Evolutionary conservation across 805 yeast genomes (phyloP).

Genomic region (Starmerella sirachaensis): DNA sequence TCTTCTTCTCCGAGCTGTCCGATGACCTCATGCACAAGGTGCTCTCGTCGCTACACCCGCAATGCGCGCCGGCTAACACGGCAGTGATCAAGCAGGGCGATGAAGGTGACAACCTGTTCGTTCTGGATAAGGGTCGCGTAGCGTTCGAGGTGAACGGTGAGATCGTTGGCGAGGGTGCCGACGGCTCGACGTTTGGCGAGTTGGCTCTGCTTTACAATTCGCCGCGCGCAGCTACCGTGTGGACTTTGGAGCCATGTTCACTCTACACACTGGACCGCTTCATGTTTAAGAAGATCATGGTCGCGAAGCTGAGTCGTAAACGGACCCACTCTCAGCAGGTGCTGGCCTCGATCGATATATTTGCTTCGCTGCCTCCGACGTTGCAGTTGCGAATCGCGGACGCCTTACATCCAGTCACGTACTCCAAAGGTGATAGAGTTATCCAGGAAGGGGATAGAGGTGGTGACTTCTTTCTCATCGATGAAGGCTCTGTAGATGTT

Average conservation of each 20-base stretch:
- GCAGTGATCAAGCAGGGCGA: slow-evolving; percentile 82
- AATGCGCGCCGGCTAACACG: slow-evolving; percentile 43
- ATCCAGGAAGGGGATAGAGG: slow-evolving; percentile 81
- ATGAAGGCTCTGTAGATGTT: slow-evolving; percentile 75
- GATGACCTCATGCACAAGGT: slow-evolving; percentile 64
- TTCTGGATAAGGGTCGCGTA: slow-evolving; percentile 73
- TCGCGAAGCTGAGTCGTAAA: slow-evolving; percentile 83
- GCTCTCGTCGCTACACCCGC: slow-evolving; percentile 72
- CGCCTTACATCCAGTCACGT: slow-evolving; percentile 71
- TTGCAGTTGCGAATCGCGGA: slow-evolving; percentile 90
- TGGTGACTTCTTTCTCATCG: slow-evolving; percentile 60
- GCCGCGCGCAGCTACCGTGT: slow-evolving; percentile 92
- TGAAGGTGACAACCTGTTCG: slow-evolving; percentile 85
- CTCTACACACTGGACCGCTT: slow-evolving; percentile 90
- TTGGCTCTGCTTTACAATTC: slow-evolving; percentile 94
- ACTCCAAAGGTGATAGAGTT: slow-evolving; percentile 58
- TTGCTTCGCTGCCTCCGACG: slow-evolving; percentile 57
- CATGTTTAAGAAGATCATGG: slow-evolving; percentile 80
- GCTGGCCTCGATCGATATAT: slow-evolving; percentile 72
- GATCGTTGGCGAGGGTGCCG: slow-evolving; percentile 61
- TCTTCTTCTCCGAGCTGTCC: slow-evolving; percentile 74
- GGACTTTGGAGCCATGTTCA: slow-evolving; percentile 55
- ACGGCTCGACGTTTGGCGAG: slow-evolving; percentile 92
- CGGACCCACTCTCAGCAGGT: slow-evolving; percentile 84
- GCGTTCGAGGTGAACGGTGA: slow-evolving; percentile 63